phyloP scores from a whole-genome alignment of 305 asterid species.

The Fraxinus angustifolia region DNA sequence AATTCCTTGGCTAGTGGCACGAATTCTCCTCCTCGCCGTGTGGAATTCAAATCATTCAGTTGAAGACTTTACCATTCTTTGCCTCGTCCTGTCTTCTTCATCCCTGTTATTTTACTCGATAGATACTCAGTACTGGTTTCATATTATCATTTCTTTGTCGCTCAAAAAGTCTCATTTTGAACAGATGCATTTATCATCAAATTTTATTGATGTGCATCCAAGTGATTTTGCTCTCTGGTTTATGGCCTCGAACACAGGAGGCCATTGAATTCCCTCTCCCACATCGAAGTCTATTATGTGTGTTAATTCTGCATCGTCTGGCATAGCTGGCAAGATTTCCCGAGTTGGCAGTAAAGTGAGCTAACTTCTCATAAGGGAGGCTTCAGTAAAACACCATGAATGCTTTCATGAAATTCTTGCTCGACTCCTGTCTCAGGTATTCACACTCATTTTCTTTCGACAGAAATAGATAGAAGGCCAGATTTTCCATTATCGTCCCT shows the following conservation, averaged over 20 bases:
- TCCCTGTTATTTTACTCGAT: conserved; percentile 31
- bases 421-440: conserved; percentile 44
- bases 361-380: conserved; percentile 31
- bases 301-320: conserved; percentile 12
- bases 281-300: conserved; percentile 38
- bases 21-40: conserved; percentile 49
- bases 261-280: conserved; percentile 47
- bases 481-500: conserved; percentile 48
- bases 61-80: conserved; percentile 57
- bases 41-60: conserved; percentile 63
- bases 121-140: conserved; percentile 41
- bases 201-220: conserved; percentile 46
- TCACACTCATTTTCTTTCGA: conserved; percentile 33
- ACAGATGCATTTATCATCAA: conserved; percentile 28
- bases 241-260: conserved; percentile 51
- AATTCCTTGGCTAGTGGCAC: conserved; percentile 38
- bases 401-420: conserved; percentile 44
- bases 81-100: conserved; percentile 26
- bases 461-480: conserved; percentile 50
- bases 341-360: conserved; percentile 40
- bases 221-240: conserved; percentile 32
- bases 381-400: conserved; percentile 43
- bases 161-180: conserved; percentile 36
- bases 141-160: conserved; percentile 43
- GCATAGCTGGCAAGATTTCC: conserved; percentile 35